A percentile compares a stretch with the other conserved stretches of the same genome.
Evolutionary conservation across 768 basidiomycete genomes (phyloP).

Genomic region (Leccinum boreale): DNA sequence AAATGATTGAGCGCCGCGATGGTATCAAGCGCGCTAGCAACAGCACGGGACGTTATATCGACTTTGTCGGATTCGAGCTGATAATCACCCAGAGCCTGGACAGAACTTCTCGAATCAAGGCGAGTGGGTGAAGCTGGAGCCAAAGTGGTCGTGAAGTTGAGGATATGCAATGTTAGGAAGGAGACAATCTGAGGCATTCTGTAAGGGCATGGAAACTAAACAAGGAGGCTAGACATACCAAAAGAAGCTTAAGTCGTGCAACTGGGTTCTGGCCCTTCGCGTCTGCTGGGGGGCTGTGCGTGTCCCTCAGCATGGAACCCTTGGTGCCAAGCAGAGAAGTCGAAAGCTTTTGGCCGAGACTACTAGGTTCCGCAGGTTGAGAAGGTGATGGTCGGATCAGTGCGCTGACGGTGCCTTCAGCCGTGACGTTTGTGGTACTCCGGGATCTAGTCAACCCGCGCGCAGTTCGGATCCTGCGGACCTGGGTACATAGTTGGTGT

Average conservation of each 20-base stretch:
- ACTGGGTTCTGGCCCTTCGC: slow-evolving; percentile 74
- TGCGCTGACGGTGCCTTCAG: slow-evolving; percentile 31
- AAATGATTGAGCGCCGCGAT: slow-evolving; percentile 41
- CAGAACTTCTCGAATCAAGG: slow-evolving; percentile 30
- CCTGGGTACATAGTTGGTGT: slow-evolving; percentile 37
- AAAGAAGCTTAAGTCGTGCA: slow-evolving; percentile 81
- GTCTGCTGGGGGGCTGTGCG: slow-evolving; percentile 39
- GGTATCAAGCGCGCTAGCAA: slow-evolving; percentile 55
- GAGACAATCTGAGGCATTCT: slow-evolving; percentile 62
- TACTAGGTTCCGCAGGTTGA: slow-evolving; percentile 15
- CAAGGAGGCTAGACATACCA: slow-evolving; percentile 45
- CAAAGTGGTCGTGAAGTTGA: slow-evolving; percentile 91
- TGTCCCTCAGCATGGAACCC: slow-evolving; percentile 44
- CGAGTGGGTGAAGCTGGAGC: slow-evolving; percentile 58
- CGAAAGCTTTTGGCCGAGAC: slow-evolving; percentile 26
- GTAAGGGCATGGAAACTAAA: not conserved
- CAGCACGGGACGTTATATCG: slow-evolving; percentile 62
- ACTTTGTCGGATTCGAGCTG: slow-evolving; percentile 47
- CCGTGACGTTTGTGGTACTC: slow-evolving; percentile 26
- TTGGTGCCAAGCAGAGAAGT: slow-evolving; percentile 43
- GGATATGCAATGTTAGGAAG: slow-evolving; percentile 86
- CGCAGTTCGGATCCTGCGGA: slow-evolving; percentile 66
- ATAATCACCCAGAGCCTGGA: slow-evolving; percentile 14
- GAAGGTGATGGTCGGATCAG: slow-evolving; percentile 25
- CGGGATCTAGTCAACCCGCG: slow-evolving; percentile 45